A percentile compares a stretch with the other conserved stretches of the same genome.
Evolutionary conservation across 106 monocot genomes (phyloP).

Genomic region (Narthecium ossifragum): DNA sequence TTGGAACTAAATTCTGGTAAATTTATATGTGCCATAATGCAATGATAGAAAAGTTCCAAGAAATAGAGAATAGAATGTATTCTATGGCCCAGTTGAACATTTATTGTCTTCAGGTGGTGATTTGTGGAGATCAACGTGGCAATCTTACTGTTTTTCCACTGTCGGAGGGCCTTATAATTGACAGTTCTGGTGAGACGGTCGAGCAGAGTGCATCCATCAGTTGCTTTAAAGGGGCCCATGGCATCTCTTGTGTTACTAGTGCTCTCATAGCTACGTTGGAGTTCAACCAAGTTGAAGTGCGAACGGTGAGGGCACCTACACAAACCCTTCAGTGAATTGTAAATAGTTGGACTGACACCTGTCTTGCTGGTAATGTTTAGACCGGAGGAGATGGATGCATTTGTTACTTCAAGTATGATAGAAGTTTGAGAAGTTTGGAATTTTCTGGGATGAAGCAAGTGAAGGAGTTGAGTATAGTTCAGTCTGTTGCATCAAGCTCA

Average conservation of each 20-base stretch:
- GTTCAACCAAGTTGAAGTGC: conserved; percentile 42
- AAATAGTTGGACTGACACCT: too few species aligned
- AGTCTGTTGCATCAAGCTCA: conserved; percentile 30
- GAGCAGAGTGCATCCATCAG: conserved; percentile 19
- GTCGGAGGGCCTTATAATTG: conserved; percentile 10
- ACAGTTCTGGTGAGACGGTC: conserved; percentile 7
- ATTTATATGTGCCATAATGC: too few species aligned
- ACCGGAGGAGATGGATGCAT: conserved; percentile 98
- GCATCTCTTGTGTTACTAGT: conserved; percentile 80
- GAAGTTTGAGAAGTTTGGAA: conserved; percentile 31
- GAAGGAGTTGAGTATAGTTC: conserved; percentile 73
- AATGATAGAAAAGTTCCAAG: too few species aligned
- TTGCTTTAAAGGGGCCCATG: conserved; percentile 97
- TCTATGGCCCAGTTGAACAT: too few species aligned
- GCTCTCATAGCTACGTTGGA: conserved; percentile 27
- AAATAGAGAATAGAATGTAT: too few species aligned
- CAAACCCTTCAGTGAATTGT: too few species aligned
- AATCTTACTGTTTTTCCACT: conserved; percentile 69
- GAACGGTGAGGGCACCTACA: conserved; percentile 59
- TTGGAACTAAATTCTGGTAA: too few species aligned
- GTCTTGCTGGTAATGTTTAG: conserved; percentile 29
- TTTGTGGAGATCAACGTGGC: conserved; percentile 91
- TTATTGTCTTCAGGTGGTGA: conserved; percentile 44
- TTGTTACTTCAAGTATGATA: conserved; percentile 72
- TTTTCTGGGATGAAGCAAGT: conserved; percentile 91